phyloP scores from a whole-genome alignment of 306 rosid species.

The Cicer pinnatifidum region DNA sequence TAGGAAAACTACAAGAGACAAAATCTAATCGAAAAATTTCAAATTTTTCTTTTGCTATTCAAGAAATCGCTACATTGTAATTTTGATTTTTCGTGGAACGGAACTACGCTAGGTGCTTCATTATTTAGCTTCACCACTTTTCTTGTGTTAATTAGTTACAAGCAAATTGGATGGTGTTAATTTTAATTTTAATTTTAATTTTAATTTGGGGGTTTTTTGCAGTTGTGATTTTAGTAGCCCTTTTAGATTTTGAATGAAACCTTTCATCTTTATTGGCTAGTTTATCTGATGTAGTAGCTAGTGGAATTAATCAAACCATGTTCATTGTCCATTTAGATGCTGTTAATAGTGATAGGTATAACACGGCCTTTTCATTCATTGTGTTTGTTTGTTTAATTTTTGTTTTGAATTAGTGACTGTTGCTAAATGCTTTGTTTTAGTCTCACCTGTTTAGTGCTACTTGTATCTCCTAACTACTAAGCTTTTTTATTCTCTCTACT shows the following conservation, averaged over 20 bases:
- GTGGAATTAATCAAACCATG: conserved; percentile 18
- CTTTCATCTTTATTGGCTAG: conserved; percentile 6
- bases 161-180: conserved; percentile 6
- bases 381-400: conserved; percentile 12
- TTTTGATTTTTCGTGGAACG: not conserved
- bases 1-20: conserved; percentile 31
- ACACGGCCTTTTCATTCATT: conserved; percentile 26
- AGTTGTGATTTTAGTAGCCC: conserved; percentile 22
- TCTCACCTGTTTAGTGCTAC: conserved; percentile 44
- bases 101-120: not conserved
- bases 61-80: not conserved
- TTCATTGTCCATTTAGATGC: conserved; percentile 32
- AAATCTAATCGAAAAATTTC: not conserved
- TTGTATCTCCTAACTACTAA: not conserved
- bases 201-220: not conserved
- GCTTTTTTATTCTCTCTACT: not conserved
- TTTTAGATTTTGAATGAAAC: conserved; percentile 21
- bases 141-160: not conserved
- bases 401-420: conserved; percentile 35
- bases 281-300: conserved; percentile 20
- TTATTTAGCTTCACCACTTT: not conserved
- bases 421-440: conserved; percentile 32
- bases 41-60: not conserved
- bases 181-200: not conserved
- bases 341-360: conserved; percentile 34